phyloP scores from a whole-genome alignment of 495 filamentous ascomycete species.

The Astrothelium subdiscretum region DNA sequence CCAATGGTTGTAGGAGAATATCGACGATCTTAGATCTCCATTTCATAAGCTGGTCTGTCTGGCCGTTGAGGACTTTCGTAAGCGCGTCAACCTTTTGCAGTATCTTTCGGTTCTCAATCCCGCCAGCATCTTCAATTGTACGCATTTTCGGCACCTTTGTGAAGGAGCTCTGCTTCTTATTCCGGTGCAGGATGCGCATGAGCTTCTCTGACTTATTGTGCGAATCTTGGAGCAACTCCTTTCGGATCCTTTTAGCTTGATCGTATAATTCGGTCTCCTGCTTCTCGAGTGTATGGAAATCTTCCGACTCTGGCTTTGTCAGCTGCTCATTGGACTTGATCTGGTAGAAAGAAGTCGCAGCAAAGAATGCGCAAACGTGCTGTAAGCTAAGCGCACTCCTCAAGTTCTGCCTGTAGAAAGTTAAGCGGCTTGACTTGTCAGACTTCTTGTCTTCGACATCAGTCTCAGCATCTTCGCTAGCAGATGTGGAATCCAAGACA shows the following conservation, averaged over 20 bases:
- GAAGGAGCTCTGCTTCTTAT: slow-evolving; percentile 40
- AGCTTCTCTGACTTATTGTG: slow-evolving; percentile 27
- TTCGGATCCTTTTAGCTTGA: slow-evolving; percentile 59
- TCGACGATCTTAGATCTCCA: slow-evolving; percentile 63
- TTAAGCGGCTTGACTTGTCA: slow-evolving; percentile 38
- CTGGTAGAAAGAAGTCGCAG: slow-evolving; percentile 70
- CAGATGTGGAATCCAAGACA: background rate
- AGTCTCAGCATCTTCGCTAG: slow-evolving; percentile 19
- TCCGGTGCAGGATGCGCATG: slow-evolving; percentile 41
- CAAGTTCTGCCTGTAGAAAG: slow-evolving; percentile 53
- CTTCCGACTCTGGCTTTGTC: slow-evolving; percentile 50
- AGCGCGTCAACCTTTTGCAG: slow-evolving; percentile 46
- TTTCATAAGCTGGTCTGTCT: slow-evolving; percentile 54
- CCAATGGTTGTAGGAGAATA: slow-evolving; percentile 58
- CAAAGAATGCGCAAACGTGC: slow-evolving; percentile 75
- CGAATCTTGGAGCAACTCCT: slow-evolving; percentile 49
- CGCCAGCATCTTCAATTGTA: slow-evolving; percentile 38
- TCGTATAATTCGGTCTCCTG: slow-evolving; percentile 65
- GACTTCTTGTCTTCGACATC: slow-evolving; percentile 31
- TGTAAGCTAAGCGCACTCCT: slow-evolving; percentile 64
- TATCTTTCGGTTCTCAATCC: slow-evolving; percentile 49
- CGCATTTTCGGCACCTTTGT: slow-evolving; percentile 51
- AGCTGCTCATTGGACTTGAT: slow-evolving; percentile 58
- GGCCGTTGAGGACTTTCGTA: slow-evolving; percentile 48
- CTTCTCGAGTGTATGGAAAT: slow-evolving; percentile 53